These are phyloP conservation scores for Manihot esculenta DNA, from an alignment of 441 rosid genomes.

Conservation along the genomic window DNA sequence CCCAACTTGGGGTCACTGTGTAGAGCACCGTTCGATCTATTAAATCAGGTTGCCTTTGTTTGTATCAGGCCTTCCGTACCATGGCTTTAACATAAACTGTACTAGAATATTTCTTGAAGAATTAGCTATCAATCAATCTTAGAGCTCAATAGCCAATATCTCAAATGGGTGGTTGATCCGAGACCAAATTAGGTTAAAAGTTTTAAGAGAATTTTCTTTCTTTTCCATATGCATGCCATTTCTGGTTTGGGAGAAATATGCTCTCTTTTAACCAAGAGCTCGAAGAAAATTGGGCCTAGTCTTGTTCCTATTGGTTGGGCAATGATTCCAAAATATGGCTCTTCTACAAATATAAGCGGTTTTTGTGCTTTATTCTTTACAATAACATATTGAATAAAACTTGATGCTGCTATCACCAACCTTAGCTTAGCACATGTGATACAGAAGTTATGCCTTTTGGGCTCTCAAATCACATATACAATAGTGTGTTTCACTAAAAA, in stretches of 20 bases:
- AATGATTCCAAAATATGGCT: background rate
- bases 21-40: background rate
- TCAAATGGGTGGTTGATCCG: no score
- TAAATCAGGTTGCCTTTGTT: background rate
- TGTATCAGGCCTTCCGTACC: background rate
- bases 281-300: background rate
- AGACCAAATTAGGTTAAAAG: background rate
- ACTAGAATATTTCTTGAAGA: background rate
- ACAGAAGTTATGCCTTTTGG: background rate
- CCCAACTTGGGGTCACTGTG: background rate
- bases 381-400: background rate
- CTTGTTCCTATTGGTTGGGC: background rate
- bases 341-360: background rate
- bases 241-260: background rate
- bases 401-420: background rate
- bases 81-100: background rate
- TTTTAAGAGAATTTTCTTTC: background rate
- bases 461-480: background rate
- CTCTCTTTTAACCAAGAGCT: background rate
- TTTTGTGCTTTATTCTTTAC: background rate
- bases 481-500: background rate
- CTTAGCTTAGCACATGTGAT: background rate
- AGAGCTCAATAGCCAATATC: background rate
- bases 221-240: background rate
- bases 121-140: background rate